Base-by-base conservation (phyloP, 2,329 filamentous ascomycete species). In the Pestalotiopsis sp. region DNA sequence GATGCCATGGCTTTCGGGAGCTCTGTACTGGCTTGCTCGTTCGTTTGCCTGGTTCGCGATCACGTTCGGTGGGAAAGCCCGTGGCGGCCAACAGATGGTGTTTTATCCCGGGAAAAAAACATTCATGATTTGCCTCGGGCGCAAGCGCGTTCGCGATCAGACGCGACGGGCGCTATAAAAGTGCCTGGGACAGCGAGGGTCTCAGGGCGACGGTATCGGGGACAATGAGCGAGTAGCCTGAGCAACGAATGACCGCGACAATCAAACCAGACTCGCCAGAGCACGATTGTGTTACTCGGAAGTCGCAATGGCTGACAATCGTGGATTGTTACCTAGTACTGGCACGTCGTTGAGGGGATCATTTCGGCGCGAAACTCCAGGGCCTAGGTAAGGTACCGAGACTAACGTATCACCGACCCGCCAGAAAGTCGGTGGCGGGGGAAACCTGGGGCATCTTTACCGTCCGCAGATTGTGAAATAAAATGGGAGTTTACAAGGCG, bases 1-100 rank as follows among this genome's bases (percentile, higher is more conserved):
- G 78, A 78, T 56, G 81, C 77, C 80, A 83, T 83, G 73, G 71
- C 76, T 61, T 31, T 57, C n/a, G 36, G n/a, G 4, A 5, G 14
- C 12, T 13, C 17, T 17, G 12, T 65, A 12, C 5, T 63, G 14
- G 14, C 17, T 23, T 27, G 20, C 7, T 27, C 4, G 23, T 4
- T 27, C 45, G 45, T 4, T 12, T 20, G 6, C n/a, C n/a, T n/a
- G 57, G 57, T 4, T 14, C 45, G 20, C 9, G 45, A 9, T 52
- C 7, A n/a, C 20, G 17, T 52, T 36, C 31, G 31, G 31, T 36
- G 1, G 31, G 2, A 36, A 7, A 36, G 31, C 31, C 7, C 2
- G 31, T 36, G 31, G 31, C 31, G 7, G 6, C 31, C 31, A 36
- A 36, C 31, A 36, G 2, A 36, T 36, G 31, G 7, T 36, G 31